Percentiles rank a stretch among this genome's conserved stretches.
Conservation (phyloP, 768 basidiomycete species). For the Gloeopeniophorella convolvens region DNA sequence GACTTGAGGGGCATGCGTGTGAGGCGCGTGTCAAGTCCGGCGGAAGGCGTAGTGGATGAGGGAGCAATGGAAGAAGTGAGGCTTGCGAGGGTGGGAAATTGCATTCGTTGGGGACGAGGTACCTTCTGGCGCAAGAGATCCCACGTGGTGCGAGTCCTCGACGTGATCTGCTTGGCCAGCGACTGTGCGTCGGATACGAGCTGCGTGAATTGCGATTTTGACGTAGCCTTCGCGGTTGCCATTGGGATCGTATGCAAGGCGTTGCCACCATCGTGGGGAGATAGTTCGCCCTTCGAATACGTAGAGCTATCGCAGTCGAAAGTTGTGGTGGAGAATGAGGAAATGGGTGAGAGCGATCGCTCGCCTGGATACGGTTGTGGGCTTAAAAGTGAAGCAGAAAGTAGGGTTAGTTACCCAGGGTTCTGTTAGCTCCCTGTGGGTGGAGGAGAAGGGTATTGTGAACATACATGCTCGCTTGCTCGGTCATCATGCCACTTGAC, state of each 20-base stretch:
- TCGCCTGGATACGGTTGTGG: neutral
- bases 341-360: neutral
- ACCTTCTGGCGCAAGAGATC: neutral
- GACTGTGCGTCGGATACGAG: neutral
- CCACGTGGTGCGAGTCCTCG: neutral
- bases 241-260: neutral
- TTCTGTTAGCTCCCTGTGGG: too few species aligned
- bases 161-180: neutral
- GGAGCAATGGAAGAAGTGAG: neutral
- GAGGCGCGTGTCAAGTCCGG: neutral
- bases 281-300: neutral
- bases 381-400: neutral
- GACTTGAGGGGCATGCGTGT: neutral
- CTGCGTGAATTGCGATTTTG: neutral
- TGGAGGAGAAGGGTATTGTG: too few species aligned
- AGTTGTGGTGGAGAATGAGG: neutral
- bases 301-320: neutral
- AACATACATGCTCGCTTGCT: too few species aligned
- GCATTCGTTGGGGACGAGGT: neutral
- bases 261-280: neutral
- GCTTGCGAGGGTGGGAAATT: neutral
- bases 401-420: too few species aligned
- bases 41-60: neutral
- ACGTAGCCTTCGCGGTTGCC: neutral
- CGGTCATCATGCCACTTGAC: too few species aligned